Evolutionary conservation across 495 filamentous ascomycete species (phyloP), one percentile per base, ranked within the genome.

Genomic region (Trichoderma gamsii): DNA sequence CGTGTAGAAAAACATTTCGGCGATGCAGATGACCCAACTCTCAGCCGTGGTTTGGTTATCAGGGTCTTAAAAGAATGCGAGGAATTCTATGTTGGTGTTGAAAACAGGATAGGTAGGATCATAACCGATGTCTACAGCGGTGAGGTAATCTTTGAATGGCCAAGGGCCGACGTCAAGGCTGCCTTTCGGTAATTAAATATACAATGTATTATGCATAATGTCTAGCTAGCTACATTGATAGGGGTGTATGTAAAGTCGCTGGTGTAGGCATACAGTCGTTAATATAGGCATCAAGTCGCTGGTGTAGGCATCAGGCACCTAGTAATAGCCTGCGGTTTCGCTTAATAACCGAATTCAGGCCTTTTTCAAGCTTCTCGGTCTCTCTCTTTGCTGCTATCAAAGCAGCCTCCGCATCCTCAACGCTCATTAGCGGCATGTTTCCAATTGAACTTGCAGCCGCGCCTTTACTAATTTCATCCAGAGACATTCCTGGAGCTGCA

Each of bases 1-100:
- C 84, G 94, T 38, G 90, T 98, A 4, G 93, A 97, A 77, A 98
- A 98, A 77, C 94, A 98, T 77, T 97, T 97, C 78, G 92, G 90
- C 27, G 92, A 95, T 56, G 91, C 87, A 5, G 92, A 93, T 70
- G 91, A 94, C 70, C 85, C 83, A 43, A 79, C 72, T 23, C 69
- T 91, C 51, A 89, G 85, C 71, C 82, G 86, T 16, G 85, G 85
- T 46, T 78, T 98, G 41, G 91, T 97, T 52, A 78, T 80, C 43
- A 88, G 90, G 76, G 92, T 98, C 65, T 76, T 90, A n/a, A 86
- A 85, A 71, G 90, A 89, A 76, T 93, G 92, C 72, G 92, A 96
- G 80, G 80, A 77, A 59, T 89, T 87, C 66, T 97, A 97, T 76
- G 84, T 86, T 51, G 83, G 89, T 64, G 86, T 90, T 4, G 87